Evolutionary conservation across 2,329 filamentous ascomycete genomes (phyloP).

Genomic region (Pseudocercospora cruenta): DNA sequence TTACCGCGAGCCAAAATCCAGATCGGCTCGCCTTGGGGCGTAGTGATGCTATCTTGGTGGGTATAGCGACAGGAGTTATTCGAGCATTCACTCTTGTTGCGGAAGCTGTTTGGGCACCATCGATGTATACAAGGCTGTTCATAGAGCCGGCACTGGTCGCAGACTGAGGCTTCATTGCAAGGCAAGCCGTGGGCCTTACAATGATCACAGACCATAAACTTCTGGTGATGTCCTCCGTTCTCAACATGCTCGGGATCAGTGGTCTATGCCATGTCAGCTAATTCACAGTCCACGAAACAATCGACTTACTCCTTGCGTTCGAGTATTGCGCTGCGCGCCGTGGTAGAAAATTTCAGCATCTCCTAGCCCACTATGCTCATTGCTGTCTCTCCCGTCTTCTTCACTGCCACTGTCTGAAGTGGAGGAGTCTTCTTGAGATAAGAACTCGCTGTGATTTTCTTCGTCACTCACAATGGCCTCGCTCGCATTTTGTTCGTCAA

Average conservation of each 20-base stretch:
- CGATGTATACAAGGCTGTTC: conserved; percentile 19
- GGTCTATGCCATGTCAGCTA: neutral
- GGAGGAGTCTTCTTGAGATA: too few relatives aligned
- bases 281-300: neutral
- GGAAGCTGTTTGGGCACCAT: conserved; percentile 13
- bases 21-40: neutral
- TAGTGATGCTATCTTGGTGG: conserved; percentile 1
- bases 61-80: conserved; percentile 15
- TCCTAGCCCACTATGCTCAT: too few relatives aligned
- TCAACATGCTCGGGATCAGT: neutral
- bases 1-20: conserved; percentile 7
- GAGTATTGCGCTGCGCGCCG: neutral
- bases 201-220: conserved; percentile 27
- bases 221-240: conserved; percentile 1
- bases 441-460: too few relatives aligned
- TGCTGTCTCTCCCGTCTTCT: neutral
- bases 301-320: neutral
- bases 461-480: too few relatives aligned
- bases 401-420: neutral
- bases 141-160: conserved; percentile 16
- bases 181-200: conserved; percentile 16
- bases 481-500: too few relatives aligned
- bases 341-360: neutral
- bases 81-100: neutral
- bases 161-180: conserved; percentile 24